These are phyloP conservation scores for Rehmannia glutinosa DNA, from an alignment of 257 asterid genomes.

Conservation along the genomic window DNA sequence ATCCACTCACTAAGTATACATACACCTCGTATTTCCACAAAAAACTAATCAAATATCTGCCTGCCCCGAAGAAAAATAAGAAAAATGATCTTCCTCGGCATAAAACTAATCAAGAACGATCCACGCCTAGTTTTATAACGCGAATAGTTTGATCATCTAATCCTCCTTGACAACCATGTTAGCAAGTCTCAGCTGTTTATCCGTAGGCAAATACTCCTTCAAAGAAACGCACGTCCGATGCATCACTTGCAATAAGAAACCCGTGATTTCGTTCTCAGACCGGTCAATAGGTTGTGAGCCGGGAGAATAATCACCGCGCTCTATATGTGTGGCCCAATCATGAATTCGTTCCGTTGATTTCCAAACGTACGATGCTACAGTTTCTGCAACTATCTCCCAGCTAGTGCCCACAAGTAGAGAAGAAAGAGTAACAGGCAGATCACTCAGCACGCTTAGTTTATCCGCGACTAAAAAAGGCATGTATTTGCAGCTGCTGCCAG, in stretches of 20 bases:
- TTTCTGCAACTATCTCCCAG: conserved; percentile 57
- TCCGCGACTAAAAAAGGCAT: conserved; percentile 69
- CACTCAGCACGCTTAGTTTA: conserved; percentile 52
- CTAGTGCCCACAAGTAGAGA: conserved; percentile 46
- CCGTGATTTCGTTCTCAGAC: conserved; percentile 45
- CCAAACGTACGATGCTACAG: conserved; percentile 48
- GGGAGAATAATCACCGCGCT: conserved; percentile 20
- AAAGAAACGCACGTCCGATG: conserved; percentile 51
- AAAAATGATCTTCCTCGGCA: no score
- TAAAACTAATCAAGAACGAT: no score
- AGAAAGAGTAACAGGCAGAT: conserved; percentile 67
- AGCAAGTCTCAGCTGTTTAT: conserved; percentile 70
- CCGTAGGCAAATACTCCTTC: conserved; percentile 54
- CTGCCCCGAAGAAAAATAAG: no score
- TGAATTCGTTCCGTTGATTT: conserved; percentile 51
- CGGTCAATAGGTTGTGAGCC: conserved; percentile 37
- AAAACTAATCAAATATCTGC: no score
- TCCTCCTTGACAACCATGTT: conserved; percentile 40
- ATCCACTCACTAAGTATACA: no score
- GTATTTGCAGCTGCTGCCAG: conserved; percentile 73
- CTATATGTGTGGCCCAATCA: conserved; percentile 38
- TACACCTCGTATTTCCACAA: no score
- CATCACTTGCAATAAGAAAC: conserved; percentile 52
- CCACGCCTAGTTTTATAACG: no score
- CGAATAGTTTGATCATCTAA: background rate